Evolutionary conservation across 1,284 basidiomycete species (phyloP).

Genomic region (Phylloboletellus chloephorus): DNA sequence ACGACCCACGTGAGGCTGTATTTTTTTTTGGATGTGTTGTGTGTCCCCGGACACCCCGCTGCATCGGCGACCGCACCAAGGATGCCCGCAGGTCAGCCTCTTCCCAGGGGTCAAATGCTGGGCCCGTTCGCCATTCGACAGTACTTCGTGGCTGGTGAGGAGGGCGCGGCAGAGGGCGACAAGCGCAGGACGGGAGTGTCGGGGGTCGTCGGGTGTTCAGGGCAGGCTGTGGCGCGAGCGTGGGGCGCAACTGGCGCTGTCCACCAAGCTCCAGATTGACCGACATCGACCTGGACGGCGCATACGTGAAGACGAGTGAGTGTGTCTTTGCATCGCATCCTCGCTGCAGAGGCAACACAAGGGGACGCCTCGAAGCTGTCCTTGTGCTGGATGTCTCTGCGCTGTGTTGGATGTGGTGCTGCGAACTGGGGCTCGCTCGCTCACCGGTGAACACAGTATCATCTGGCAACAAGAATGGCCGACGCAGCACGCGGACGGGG

Average conservation of each 20-base stretch:
- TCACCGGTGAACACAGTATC: constrained; percentile 26
- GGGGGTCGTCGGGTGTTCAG: constrained; percentile 23
- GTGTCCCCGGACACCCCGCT: constrained; percentile 21
- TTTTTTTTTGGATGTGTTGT: too few relatives aligned
- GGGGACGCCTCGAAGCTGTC: constrained; percentile 1
- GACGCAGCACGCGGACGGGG: constrained; percentile 77
- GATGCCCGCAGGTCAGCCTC: not conserved
- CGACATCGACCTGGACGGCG: constrained; percentile 17
- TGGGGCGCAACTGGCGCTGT: not conserved
- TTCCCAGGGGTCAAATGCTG: not conserved
- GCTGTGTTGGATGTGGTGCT: constrained; percentile 17
- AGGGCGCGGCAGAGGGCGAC: not conserved
- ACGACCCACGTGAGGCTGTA: too few relatives aligned
- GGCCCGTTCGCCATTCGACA: too few relatives aligned
- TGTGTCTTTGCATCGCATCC: constrained; percentile 15
- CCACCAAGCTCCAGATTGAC: constrained; percentile 9
- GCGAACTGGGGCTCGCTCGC: too few relatives aligned
- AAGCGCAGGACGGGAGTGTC: constrained; percentile 6
- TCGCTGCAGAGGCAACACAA: not conserved
- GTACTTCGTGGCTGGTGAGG: not conserved
- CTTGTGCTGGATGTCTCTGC: constrained; percentile 25
- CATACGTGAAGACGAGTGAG: constrained; percentile 37
- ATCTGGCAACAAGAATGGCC: constrained; percentile 52
- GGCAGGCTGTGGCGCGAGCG: constrained; percentile 18
- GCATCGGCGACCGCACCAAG: not conserved